These are phyloP conservation scores for Aspergillus fructus DNA, from an alignment of 2,329 filamentous ascomycete species.

Conservation along the genomic window DNA sequence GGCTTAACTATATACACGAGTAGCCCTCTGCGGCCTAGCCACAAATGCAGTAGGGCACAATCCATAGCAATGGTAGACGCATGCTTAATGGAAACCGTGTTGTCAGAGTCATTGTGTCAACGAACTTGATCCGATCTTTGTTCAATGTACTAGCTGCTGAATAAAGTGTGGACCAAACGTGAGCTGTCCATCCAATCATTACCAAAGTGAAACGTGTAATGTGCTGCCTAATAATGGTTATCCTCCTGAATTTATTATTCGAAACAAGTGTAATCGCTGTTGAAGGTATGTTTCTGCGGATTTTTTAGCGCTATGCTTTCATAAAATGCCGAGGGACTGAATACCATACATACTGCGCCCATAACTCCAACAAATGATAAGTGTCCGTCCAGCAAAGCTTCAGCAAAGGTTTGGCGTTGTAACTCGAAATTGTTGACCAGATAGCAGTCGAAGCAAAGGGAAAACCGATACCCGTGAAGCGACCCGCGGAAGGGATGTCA, in stretches of 20 bases:
- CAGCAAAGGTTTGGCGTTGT: not conserved
- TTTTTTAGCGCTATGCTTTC: not conserved
- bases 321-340: not conserved
- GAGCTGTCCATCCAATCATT: not conserved
- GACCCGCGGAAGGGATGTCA: not conserved
- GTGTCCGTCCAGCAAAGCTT: not conserved
- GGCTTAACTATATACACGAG: slow-evolving; percentile 7
- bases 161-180: not conserved
- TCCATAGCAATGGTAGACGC: not conserved
- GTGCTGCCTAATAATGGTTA: not conserved
- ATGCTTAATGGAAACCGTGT: not conserved
- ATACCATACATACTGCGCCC: not conserved
- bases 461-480: not conserved
- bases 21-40: not conserved
- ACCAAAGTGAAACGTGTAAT: not conserved
- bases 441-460: not conserved
- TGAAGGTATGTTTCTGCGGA: not conserved
- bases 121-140: not conserved
- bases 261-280: not conserved
- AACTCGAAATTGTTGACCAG: not conserved
- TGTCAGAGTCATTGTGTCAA: not conserved
- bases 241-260: not conserved
- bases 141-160: not conserved
- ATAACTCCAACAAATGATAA: not conserved
- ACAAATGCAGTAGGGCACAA: not conserved